Conservation (phyloP, 2,329 filamentous ascomycete species). For the Ophiostoma sp. region DNA sequence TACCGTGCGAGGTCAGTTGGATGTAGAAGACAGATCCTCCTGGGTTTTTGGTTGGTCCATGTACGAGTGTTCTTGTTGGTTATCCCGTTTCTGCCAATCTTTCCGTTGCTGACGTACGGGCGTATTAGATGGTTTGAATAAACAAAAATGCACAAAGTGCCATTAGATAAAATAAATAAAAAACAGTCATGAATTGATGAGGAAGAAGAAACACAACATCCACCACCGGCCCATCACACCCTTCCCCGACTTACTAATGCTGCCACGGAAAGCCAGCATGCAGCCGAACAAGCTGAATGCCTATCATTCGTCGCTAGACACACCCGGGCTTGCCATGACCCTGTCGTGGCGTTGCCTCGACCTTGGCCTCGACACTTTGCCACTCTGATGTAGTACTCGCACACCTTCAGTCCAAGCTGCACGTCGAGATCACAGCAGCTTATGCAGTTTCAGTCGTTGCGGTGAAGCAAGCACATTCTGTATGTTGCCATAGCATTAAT, state of each 20-base stretch:
- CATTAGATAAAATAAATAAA: background rate
- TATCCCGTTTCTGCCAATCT: background rate
- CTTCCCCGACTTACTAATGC: background rate
- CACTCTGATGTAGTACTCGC: constrained; percentile 1
- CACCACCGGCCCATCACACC: background rate
- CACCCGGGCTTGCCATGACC: background rate
- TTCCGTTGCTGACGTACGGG: background rate
- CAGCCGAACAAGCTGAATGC: background rate
- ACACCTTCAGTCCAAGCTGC: constrained; percentile 9
- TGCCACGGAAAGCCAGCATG: background rate
- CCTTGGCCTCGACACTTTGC: background rate
- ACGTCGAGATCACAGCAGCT: background rate
- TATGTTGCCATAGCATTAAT: background rate
- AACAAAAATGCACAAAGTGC: background rate
- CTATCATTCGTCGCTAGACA: background rate
- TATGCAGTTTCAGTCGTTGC: constrained; percentile 10
- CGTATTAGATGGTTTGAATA: background rate
- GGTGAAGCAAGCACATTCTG: background rate
- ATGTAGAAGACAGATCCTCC: background rate
- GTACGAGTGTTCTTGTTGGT: background rate
- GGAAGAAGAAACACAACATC: background rate
- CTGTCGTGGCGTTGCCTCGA: background rate
- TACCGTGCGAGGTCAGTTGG: background rate
- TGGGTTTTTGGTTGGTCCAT: background rate
- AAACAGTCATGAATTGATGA: background rate